Evolutionary conservation across 495 filamentous ascomycete species (phyloP).

Genomic region (Choiromyces venosus): DNA sequence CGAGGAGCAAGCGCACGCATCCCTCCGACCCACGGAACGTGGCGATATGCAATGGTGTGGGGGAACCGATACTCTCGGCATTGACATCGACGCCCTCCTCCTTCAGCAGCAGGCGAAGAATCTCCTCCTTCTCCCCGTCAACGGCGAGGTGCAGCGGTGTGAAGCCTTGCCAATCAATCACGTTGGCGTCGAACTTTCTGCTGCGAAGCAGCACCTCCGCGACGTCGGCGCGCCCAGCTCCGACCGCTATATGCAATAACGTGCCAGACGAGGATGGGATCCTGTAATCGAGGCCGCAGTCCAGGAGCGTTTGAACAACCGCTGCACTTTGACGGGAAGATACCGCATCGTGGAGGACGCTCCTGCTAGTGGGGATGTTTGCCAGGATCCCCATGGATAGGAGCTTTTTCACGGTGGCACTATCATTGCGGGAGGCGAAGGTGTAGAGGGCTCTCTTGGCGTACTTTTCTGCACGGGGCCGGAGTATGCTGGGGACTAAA

Average conservation of each 20-base stretch:
- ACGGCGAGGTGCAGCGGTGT: neutral
- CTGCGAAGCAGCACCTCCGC: neutral
- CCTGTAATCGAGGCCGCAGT: neutral
- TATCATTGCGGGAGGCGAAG: neutral
- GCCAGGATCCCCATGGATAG: neutral
- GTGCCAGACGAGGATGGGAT: neutral
- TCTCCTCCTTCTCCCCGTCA: neutral
- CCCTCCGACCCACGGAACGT: neutral
- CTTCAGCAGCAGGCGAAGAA: neutral
- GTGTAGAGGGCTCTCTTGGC: neutral
- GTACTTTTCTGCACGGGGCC: neutral
- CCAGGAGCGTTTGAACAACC: neutral
- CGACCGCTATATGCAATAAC: neutral
- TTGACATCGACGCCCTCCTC: neutral
- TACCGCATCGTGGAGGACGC: neutral
- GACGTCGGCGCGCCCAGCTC: neutral
- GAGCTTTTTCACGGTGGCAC: neutral
- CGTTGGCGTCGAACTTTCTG: neutral
- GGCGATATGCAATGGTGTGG: neutral
- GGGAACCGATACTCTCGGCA: neutral
- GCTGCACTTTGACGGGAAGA: neutral
- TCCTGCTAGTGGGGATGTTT: neutral
- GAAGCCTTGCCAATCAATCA: neutral
- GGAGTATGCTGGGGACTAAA: neutral
- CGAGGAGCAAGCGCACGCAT: neutral